phyloP scores from a whole-genome alignment of 768 basidiomycete genomes.

The Basidioascus undulatus region DNA sequence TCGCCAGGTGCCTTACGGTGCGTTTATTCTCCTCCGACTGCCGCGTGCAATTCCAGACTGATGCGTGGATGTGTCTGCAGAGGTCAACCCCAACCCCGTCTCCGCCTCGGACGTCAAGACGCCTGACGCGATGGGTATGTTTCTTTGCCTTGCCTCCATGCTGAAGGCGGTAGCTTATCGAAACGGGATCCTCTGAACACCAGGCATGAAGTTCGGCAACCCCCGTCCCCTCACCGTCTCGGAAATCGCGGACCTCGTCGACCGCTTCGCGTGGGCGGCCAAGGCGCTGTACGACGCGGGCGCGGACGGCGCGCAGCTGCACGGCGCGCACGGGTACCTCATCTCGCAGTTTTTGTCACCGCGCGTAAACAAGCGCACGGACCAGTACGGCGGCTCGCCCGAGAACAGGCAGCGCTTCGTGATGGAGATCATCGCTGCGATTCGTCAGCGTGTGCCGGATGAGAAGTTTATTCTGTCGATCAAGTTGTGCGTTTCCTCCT shows the following conservation, averaged over 20 bases:
- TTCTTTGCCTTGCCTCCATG: too few species aligned
- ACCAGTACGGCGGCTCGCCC: constrained; percentile 19
- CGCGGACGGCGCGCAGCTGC: constrained; percentile 8
- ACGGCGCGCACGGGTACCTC: constrained; percentile 13
- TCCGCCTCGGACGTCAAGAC: constrained; percentile 4
- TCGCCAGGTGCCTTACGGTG: constrained; percentile 1
- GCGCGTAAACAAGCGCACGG: constrained; percentile 19
- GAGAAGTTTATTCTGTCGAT: constrained; percentile 11
- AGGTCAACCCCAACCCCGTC: not conserved
- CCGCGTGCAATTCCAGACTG: not conserved
- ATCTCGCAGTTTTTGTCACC: constrained; percentile 17
- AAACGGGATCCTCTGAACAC: too few species aligned
- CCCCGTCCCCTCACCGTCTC: constrained; percentile 16
- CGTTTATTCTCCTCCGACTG: not conserved
- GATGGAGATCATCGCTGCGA: constrained; percentile 17
- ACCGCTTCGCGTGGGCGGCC: constrained; percentile 13
- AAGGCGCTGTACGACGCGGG: constrained; percentile 10
- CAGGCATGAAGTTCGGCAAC: constrained; percentile 10
- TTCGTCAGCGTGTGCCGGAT: constrained; percentile 3
- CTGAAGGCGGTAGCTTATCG: too few species aligned
- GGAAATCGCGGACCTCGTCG: constrained; percentile 22
- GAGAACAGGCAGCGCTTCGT: constrained; percentile 19
- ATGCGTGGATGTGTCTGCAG: too few species aligned
- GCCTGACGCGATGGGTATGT: not conserved
- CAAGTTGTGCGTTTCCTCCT: not conserved